phyloP scores from a whole-genome alignment of 2,329 filamentous ascomycete species.

The Colletotrichum destructivum region DNA sequence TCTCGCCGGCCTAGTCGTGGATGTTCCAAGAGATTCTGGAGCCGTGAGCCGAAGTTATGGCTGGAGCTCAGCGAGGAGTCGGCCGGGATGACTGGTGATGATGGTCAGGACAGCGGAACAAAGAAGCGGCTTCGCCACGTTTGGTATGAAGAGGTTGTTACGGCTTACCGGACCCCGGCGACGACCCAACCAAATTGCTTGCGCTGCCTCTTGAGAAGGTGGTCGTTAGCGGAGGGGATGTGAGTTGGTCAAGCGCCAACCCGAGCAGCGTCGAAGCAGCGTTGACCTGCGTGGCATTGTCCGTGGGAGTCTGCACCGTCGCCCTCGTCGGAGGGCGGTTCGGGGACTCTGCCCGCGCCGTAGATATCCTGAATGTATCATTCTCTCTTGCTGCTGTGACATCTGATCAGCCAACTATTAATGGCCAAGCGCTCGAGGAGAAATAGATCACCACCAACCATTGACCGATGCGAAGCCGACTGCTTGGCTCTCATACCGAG shows the following conservation, averaged over 20 bases:
- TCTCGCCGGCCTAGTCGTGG: conserved; percentile 36
- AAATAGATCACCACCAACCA: neutral
- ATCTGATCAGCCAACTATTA: neutral
- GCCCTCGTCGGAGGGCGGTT: conserved; percentile 13
- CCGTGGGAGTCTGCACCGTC: conserved; percentile 14
- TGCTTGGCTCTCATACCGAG: conserved; percentile 40
- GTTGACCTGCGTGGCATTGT: conserved; percentile 37
- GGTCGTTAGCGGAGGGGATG: neutral
- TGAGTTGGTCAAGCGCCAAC: conserved; percentile 20
- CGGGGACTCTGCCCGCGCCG: neutral
- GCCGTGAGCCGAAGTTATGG: conserved; percentile 43
- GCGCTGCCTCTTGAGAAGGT: neutral
- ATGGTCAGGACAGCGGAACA: neutral
- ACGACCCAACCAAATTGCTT: conserved; percentile 4
- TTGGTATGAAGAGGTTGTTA: neutral
- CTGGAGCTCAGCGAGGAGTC: conserved; percentile 42
- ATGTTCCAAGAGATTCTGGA: conserved; percentile 43
- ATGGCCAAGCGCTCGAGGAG: too few relatives aligned
- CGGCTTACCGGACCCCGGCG: conserved; percentile 18
- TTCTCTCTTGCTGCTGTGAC: neutral
- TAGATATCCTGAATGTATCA: neutral
- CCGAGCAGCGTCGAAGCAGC: conserved; percentile 29
- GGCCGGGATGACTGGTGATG: conserved; percentile 39
- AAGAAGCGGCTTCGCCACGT: neutral
- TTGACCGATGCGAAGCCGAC: neutral